Evolutionary conservation across 2,329 filamentous ascomycete genomes (phyloP).

Genomic region (Scytalidium sp.): DNA sequence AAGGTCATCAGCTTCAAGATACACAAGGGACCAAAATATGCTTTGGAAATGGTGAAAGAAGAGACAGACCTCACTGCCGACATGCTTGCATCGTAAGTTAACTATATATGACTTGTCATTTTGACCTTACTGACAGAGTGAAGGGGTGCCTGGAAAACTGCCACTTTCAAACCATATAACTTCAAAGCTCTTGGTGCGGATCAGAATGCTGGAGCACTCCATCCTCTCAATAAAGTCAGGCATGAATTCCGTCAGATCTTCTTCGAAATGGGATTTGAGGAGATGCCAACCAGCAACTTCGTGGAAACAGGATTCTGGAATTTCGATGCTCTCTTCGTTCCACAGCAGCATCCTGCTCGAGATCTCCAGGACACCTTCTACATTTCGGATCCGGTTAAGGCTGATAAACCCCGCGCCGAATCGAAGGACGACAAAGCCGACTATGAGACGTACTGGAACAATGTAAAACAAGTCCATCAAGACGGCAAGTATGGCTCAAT

Average conservation of each 20-base stretch:
- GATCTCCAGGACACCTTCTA: constrained; percentile 99
- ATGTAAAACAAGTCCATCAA: constrained; percentile 84
- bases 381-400: constrained; percentile 81
- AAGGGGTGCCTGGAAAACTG: constrained; percentile 85
- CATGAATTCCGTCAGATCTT: constrained; percentile 97
- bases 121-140: constrained; percentile 11
- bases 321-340: constrained; percentile 94
- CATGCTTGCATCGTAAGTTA: constrained; percentile 66
- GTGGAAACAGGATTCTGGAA: constrained; percentile 99
- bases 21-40: constrained; percentile 82
- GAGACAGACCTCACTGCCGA: constrained; percentile 94
- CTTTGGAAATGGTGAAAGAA: constrained; percentile 84
- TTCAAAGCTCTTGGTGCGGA: constrained; percentile 64
- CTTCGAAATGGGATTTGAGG: constrained; percentile 98
- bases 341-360: constrained; percentile 94
- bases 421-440: constrained; percentile 57
- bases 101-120: neutral
- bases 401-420: constrained; percentile 63
- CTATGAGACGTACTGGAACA: constrained; percentile 85
- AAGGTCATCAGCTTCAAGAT: constrained; percentile 86
- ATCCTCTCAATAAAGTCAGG: constrained; percentile 87
- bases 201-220: constrained; percentile 59
- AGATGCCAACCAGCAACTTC: constrained; percentile 93
- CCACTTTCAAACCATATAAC: constrained; percentile 82
- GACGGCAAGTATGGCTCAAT: constrained; percentile 91